These are phyloP conservation scores for Hypoxylon subgilvum DNA, from an alignment of 495 filamentous ascomycete genomes.

Conservation along the genomic window DNA sequence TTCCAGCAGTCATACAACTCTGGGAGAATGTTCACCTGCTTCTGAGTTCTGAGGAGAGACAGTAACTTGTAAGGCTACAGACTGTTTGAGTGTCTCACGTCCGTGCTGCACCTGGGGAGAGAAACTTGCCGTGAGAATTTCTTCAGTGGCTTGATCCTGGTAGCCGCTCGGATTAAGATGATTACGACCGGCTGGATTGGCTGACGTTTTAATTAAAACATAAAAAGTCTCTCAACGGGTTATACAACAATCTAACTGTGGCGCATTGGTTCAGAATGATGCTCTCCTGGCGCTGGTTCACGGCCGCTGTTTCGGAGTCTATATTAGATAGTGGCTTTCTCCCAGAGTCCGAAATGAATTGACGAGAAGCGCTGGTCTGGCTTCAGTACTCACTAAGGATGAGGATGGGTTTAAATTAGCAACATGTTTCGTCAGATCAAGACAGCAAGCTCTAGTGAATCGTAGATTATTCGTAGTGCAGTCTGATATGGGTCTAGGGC, in stretches of 20 bases:
- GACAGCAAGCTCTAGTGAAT: slow-evolving; percentile 6
- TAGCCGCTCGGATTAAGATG: slow-evolving; percentile 16
- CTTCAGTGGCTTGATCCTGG: slow-evolving; percentile 31
- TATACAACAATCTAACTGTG: slow-evolving; percentile 18
- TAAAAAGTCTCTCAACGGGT: slow-evolving; percentile 4
- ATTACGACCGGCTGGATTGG: slow-evolving; percentile 18
- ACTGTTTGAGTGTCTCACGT: too few species aligned
- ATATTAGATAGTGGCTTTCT: too few species aligned
- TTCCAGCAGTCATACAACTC: slow-evolving; percentile 15
- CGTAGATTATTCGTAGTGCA: neutral
- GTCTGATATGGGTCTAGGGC: slow-evolving; percentile 24
- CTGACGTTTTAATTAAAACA: slow-evolving; percentile 21
- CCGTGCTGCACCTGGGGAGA: neutral
- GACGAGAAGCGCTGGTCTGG: too few species aligned
- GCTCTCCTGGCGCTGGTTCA: neutral
- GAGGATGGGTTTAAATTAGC: too few species aligned
- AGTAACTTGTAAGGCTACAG: too few species aligned
- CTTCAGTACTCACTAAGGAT: too few species aligned
- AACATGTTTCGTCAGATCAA: too few species aligned
- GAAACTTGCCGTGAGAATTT: slow-evolving; percentile 16
- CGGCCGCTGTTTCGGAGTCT: neutral
- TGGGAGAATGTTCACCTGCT: slow-evolving; percentile 8
- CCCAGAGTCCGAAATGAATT: too few species aligned
- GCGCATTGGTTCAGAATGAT: neutral
- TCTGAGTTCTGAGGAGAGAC: neutral